Evolutionary conservation across 495 filamentous ascomycete species (phyloP).

Genomic region (Cairneyella variabilis): DNA sequence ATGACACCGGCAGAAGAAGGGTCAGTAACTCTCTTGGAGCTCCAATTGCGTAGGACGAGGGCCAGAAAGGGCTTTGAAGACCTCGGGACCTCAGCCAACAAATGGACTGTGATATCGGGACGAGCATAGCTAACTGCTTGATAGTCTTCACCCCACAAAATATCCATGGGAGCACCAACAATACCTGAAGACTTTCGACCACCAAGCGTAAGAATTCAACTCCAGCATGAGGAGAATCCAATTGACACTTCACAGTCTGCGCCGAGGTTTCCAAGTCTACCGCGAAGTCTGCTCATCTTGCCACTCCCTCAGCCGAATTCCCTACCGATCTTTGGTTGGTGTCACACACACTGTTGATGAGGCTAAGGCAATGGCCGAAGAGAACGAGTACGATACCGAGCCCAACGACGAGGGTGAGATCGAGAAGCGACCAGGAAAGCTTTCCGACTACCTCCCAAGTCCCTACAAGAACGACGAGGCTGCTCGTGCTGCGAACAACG

Average conservation of each 20-base stretch:
- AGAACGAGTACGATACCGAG: constrained; percentile 97
- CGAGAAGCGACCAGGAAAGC: constrained; percentile 95
- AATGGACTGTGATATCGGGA: background rate
- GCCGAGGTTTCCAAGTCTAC: constrained; percentile 99
- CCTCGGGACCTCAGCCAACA: constrained; percentile 23
- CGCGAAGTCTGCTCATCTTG: constrained; percentile 96
- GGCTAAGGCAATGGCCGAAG: constrained; percentile 93
- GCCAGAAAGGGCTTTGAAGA: background rate
- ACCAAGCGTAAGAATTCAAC: constrained; percentile 68
- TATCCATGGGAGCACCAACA: constrained; percentile 96
- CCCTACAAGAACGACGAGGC: constrained; percentile 99
- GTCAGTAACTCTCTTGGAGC: constrained; percentile 52
- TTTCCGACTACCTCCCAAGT: constrained; percentile 90
- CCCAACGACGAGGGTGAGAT: constrained; percentile 98
- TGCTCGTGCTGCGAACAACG: constrained; percentile 95
- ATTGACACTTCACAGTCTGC: constrained; percentile 59
- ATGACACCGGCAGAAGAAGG: constrained; percentile 96
- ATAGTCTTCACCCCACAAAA: constrained; percentile 80
- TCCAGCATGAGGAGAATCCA: constrained; percentile 15
- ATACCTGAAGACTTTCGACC: constrained; percentile 93
- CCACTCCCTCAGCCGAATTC: constrained; percentile 92
- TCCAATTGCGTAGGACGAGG: constrained; percentile 1
- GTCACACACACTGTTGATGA: constrained; percentile 92
- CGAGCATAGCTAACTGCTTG: constrained; percentile 18
- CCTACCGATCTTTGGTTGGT: constrained; percentile 91